These are phyloP conservation scores for Ambrosiella cleistominuta DNA, from an alignment of 2,329 filamentous ascomycete genomes.

Conservation along the genomic window DNA sequence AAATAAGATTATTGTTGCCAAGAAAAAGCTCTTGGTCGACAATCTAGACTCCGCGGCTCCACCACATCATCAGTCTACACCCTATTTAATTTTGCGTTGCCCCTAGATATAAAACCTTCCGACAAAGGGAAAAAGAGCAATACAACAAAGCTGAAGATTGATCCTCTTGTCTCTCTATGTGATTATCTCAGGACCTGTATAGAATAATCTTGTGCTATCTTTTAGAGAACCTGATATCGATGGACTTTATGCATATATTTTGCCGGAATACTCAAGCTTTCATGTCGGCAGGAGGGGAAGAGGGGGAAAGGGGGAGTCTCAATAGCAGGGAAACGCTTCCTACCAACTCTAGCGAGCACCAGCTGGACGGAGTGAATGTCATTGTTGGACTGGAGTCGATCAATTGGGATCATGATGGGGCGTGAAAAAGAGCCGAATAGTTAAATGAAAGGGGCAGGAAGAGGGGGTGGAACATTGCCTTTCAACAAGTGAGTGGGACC, in stretches of 20 bases:
- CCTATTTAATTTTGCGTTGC: too few relatives aligned
- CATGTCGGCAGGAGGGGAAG: background rate
- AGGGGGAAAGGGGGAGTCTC: background rate
- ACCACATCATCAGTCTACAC: too few relatives aligned
- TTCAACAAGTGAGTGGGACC: background rate
- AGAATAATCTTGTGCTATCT: background rate
- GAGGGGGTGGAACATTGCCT: background rate
- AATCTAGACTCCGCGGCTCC: too few relatives aligned
- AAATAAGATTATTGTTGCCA: too few relatives aligned
- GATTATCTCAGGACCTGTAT: too few relatives aligned
- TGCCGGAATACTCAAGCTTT: background rate
- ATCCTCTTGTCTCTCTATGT: background rate
- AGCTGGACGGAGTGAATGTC: background rate
- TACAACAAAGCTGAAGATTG: background rate
- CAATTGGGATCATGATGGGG: background rate
- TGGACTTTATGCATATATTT: too few relatives aligned
- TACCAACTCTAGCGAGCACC: background rate
- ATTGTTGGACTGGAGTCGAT: background rate
- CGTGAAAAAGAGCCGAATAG: background rate
- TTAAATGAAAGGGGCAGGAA: background rate
- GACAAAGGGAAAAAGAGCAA: background rate
- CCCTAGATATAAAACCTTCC: too few relatives aligned
- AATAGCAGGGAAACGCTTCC: background rate
- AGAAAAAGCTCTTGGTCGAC: too few relatives aligned
- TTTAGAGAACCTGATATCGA: background rate